These are phyloP conservation scores for Phytopythium boreale DNA, from an alignment of 352 stramenopile species.

Conservation along the genomic window DNA sequence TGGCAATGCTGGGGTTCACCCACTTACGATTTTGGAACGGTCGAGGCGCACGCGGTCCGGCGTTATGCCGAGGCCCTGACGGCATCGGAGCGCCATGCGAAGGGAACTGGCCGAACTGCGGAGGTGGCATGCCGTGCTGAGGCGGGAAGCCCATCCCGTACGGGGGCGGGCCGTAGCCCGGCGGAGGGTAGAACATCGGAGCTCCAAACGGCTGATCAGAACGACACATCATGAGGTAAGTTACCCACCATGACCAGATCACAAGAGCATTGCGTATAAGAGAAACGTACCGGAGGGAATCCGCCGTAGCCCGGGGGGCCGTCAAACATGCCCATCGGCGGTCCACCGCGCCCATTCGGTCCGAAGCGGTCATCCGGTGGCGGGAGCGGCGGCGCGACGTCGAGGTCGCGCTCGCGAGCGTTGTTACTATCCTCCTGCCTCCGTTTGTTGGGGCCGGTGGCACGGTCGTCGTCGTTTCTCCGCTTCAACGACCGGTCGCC, in stretches of 20 bases:
- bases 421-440: slow-evolving; percentile 17
- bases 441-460: slow-evolving; percentile 18
- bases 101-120: slow-evolving; percentile 25
- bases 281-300: slow-evolving; percentile 49
- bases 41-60: slow-evolving; percentile 34
- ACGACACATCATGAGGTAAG: slow-evolving; percentile 8
- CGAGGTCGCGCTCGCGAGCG: slow-evolving; percentile 7
- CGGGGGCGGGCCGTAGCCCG: slow-evolving; percentile 59
- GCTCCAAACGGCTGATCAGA: slow-evolving; percentile 50
- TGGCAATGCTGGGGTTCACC: slow-evolving; percentile 79
- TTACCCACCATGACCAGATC: neutral
- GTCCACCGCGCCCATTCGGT: slow-evolving; percentile 21
- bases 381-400: slow-evolving; percentile 26
- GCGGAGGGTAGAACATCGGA: slow-evolving; percentile 74
- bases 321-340: slow-evolving; percentile 47
- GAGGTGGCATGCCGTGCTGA: slow-evolving; percentile 38
- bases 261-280: neutral
- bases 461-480: slow-evolving; percentile 12
- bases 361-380: slow-evolving; percentile 22
- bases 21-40: slow-evolving; percentile 82
- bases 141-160: slow-evolving; percentile 75
- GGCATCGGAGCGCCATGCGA: slow-evolving; percentile 7
- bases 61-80: slow-evolving; percentile 9
- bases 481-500: slow-evolving; percentile 4
- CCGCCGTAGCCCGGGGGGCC: slow-evolving; percentile 63